phyloP scores from a whole-genome alignment of 2,329 filamentous ascomycete species.

The Dactylellina parvicollis region DNA sequence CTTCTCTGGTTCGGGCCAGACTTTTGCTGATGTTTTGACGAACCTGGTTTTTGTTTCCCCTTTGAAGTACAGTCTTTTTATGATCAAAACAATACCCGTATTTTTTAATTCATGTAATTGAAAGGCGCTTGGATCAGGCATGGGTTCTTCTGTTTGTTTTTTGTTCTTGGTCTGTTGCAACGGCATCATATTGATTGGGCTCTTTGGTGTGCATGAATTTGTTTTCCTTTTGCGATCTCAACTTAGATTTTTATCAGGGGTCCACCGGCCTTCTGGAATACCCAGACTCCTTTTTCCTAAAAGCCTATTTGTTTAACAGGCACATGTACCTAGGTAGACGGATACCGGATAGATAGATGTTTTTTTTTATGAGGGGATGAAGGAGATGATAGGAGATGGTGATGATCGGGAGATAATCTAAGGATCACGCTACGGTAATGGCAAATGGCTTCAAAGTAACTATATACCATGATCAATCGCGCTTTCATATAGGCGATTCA shows the following conservation, averaged over 20 bases:
- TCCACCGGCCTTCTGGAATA: conserved; percentile 24
- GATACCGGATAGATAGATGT: conserved; percentile 1
- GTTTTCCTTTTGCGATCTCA: not conserved
- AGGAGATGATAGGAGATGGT: not conserved
- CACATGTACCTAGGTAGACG: conserved; percentile 22
- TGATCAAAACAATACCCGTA: conserved; percentile 42
- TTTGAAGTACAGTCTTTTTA: conserved; percentile 13
- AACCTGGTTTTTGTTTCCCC: not conserved
- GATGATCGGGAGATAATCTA: not conserved
- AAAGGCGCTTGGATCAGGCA: conserved; percentile 28
- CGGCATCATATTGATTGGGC: conserved; percentile 5
- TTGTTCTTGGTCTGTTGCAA: not conserved
- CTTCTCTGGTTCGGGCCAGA: not conserved
- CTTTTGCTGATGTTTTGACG: not conserved
- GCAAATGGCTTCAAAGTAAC: not conserved
- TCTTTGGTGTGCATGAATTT: conserved; percentile 19
- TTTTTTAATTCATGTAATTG: no score
- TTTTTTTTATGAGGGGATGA: not conserved
- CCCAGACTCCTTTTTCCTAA: conserved; percentile 8
- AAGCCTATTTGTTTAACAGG: not conserved
- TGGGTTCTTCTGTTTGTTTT: conserved; percentile 11
- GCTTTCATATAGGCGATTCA: no score
- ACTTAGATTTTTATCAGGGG: conserved; percentile 16
- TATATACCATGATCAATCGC: no score
- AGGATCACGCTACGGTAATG: not conserved